Percentiles rank a stretch among this genome's conserved stretches.
Evolutionary conservation across 495 filamentous ascomycete species (phyloP).

Genomic region (Jackrogersella multiformis): DNA sequence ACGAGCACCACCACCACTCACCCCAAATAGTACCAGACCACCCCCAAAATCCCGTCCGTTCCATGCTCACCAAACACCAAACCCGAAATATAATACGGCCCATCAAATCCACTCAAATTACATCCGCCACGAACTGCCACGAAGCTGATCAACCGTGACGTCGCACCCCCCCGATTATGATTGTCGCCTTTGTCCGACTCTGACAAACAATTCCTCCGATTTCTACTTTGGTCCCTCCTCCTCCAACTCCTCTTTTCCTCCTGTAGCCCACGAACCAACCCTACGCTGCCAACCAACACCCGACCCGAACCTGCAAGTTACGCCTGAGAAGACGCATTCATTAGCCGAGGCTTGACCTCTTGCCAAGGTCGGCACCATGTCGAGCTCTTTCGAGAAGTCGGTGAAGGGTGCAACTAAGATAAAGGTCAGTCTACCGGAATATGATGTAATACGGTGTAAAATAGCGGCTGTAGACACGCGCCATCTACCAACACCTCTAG

Average conservation of each 20-base stretch:
- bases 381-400: constrained; percentile 87
- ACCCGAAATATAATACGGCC: too few relatives aligned
- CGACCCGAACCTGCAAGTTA: constrained; percentile 1
- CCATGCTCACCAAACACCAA: constrained; percentile 12
- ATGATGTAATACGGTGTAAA: background rate
- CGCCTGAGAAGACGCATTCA: constrained; percentile 1
- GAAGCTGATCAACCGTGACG: constrained; percentile 31
- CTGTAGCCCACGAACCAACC: constrained; percentile 17
- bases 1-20: background rate
- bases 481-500: background rate
- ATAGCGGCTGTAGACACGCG: background rate
- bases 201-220: constrained; percentile 33
- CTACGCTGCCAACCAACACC: constrained; percentile 17
- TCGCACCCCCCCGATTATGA: constrained; percentile 40
- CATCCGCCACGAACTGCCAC: constrained; percentile 17
- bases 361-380: constrained; percentile 61
- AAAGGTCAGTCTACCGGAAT: constrained; percentile 69
- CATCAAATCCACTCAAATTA: constrained; percentile 28
- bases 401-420: constrained; percentile 94
- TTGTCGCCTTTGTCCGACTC: constrained; percentile 42
- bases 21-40: too few relatives aligned
- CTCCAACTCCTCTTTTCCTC: constrained; percentile 13
- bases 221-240: constrained; percentile 8
- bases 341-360: constrained; percentile 19
- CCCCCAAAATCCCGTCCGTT: background rate